Evolutionary conservation across 306 rosid genomes (phyloP).

Genomic region (Oemleria cerasiformis): DNA sequence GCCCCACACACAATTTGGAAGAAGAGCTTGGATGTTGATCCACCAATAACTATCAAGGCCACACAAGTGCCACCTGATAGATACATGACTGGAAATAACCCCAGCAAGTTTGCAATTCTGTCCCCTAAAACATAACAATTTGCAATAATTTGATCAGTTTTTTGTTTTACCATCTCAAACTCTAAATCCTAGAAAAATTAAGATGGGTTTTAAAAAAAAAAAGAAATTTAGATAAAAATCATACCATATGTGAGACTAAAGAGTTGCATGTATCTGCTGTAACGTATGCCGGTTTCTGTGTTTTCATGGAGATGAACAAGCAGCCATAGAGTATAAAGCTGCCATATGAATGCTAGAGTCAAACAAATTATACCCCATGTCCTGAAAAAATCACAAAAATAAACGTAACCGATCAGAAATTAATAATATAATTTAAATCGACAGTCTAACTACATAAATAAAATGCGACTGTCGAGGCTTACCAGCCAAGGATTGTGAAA

Average conservation of each 20-base stretch:
- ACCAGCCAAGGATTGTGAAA: constrained; percentile 62
- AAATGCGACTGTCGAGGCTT: not conserved
- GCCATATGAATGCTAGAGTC: constrained; percentile 50
- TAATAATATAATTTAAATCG: not conserved
- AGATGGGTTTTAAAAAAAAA: no score
- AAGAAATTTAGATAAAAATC: not conserved
- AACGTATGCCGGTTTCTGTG: constrained; percentile 42
- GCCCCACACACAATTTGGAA: constrained; percentile 38
- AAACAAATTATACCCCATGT: constrained; percentile 45
- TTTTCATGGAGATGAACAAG: constrained; percentile 54
- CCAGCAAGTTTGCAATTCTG: constrained; percentile 24
- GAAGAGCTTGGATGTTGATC: constrained; percentile 31
- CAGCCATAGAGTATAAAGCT: constrained; percentile 44
- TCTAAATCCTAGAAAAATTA: no score
- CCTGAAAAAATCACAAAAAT: constrained; percentile 27
- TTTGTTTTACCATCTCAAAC: no score
- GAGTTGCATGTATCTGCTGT: constrained; percentile 58
- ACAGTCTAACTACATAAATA: not conserved
- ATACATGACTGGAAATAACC: constrained; percentile 35
- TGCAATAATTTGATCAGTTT: no score
- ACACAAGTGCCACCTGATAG: constrained; percentile 45
- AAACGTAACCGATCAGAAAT: not conserved
- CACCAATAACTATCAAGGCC: constrained; percentile 44
- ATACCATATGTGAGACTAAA: constrained; percentile 37
- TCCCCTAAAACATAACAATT: constrained; percentile 27